A percentile compares a stretch with the other conserved stretches of the same genome.
Evolutionary conservation across 2,329 filamentous ascomycete genomes (phyloP).

Genomic region (Cladosporium sp.): DNA sequence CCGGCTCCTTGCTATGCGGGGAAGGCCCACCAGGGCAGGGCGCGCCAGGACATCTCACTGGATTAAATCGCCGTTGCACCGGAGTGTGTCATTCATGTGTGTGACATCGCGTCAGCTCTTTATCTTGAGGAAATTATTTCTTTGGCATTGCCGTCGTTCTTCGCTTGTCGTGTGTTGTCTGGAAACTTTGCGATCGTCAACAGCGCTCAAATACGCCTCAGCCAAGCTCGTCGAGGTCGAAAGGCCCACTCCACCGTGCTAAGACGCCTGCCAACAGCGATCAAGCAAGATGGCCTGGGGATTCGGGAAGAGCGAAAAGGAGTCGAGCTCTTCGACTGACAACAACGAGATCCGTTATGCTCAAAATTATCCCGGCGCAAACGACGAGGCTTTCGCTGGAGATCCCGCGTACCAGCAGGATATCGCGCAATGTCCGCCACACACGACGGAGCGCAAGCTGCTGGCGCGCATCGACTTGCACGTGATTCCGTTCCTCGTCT

Average conservation of each 20-base stretch:
- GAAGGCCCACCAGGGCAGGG: constrained; percentile 1
- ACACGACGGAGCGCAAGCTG: constrained; percentile 47
- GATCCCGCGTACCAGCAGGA: constrained; percentile 26
- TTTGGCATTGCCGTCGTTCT: neutral
- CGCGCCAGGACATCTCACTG: neutral
- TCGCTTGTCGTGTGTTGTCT: neutral
- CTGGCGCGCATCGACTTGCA: constrained; percentile 43
- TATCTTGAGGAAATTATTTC: neutral
- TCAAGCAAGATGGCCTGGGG: constrained; percentile 7
- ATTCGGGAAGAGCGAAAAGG: constrained; percentile 9
- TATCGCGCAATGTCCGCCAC: constrained; percentile 42
- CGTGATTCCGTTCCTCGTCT: constrained; percentile 47
- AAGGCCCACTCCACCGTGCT: neutral
- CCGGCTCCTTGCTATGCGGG: constrained; percentile 2
- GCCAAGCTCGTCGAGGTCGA: neutral
- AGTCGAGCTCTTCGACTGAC: constrained; percentile 4
- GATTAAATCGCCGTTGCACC: constrained; percentile 10
- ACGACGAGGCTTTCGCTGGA: constrained; percentile 7
- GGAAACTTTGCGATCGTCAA: neutral
- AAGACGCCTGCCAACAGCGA: neutral
- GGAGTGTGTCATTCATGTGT: constrained; percentile 9
- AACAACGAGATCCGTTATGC: constrained; percentile 1
- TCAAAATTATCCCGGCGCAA: constrained; percentile 18
- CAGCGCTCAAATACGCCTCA: neutral
- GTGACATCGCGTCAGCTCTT: constrained; percentile 9